phyloP scores from a whole-genome alignment of 768 basidiomycete species.

The Leucogyrophana mollusca region DNA sequence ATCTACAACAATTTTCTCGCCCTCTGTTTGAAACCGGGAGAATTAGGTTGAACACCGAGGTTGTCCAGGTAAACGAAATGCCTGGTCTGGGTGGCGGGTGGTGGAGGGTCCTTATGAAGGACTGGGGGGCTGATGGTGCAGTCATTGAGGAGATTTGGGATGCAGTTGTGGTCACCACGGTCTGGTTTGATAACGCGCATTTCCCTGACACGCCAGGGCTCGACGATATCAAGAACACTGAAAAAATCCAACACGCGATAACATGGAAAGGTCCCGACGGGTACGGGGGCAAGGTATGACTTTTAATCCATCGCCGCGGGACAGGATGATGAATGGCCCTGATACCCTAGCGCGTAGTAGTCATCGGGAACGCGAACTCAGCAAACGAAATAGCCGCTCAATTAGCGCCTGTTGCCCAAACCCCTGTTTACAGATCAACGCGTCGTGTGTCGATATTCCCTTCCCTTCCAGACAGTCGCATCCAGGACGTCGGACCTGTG shows the following conservation, averaged over 20 bases:
- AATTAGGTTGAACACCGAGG: constrained; percentile 43
- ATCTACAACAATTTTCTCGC: constrained; percentile 23
- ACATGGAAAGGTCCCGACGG: constrained; percentile 39
- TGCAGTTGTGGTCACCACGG: constrained; percentile 44
- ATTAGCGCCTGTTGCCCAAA: constrained; percentile 33
- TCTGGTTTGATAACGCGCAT: constrained; percentile 45
- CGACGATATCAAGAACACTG: constrained; percentile 32
- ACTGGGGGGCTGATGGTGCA: constrained; percentile 29
- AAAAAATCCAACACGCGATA: constrained; percentile 41
- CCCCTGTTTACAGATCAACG: constrained; percentile 46
- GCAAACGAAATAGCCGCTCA: constrained; percentile 53
- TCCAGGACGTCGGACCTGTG: constrained; percentile 43
- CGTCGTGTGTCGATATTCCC: constrained; percentile 43
- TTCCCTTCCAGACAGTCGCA: constrained; percentile 41
- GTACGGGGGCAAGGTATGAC: constrained; percentile 32
- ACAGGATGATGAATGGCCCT: not conserved
- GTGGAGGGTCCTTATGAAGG: constrained; percentile 39
- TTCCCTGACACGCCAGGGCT: constrained; percentile 46
- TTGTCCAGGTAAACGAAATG: constrained; percentile 37
- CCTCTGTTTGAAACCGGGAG: constrained; percentile 23
- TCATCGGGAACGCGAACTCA: constrained; percentile 53
- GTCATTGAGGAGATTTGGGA: constrained; percentile 44
- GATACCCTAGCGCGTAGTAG: constrained; percentile 36
- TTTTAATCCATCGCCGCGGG: not conserved
- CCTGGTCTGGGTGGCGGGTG: constrained; percentile 20